Evolutionary conservation across 208 protist species (phyloP), one percentile per base, ranked within the genome.

Genomic region (Acanthamoeba healyi): DNA sequence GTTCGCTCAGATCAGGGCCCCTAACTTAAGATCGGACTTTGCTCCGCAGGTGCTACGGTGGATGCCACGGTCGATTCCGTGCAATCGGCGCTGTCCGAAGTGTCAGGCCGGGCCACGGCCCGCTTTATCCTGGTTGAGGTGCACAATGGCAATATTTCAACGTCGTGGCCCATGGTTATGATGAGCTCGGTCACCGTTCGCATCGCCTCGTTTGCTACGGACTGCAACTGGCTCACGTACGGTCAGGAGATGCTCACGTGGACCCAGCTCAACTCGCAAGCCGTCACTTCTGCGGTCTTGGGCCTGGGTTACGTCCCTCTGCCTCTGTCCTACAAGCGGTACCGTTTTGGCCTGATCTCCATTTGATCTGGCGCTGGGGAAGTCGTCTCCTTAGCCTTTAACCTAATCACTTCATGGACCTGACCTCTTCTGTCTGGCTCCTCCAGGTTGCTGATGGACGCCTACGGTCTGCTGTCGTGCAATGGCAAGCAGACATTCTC

Each of bases 161-260:
- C 36, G 6, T 77, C 67, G 34, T 77, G 34, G 34, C 67, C 67
- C 15, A 7, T 77, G 67, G 29, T 38, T 36, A 77, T 77, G 67
- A 9, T 77, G 17, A 77, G 67, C 67, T 38, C 1, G 2, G 34
- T 44, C 36, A 46, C 34, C 5, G 44, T 36, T 3, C 38, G 10
- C 12, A 1, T 44, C 34, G 34, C 22, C 34, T 14, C 24, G 34
- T 5, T 44, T 36, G 4, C 34, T 1, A 44, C 67, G 5, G 67
- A 77, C 67, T 77, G 67, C 67, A 77, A 36, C 32, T 77, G 67
- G 67, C 14, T 46, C 1, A 77, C 67, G 3, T 77, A 77, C 67
- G 14, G 24, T 6, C 67, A 77, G 34, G 34, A 77, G 67, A 19
- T 77, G 67, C 38, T 77, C 34, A 22, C 34, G 17, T 77, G 67